Percentiles rank a stretch among this genome's conserved stretches.
Evolutionary conservation across 2,329 filamentous ascomycete species (phyloP).

Genomic region (Colletotrichum sublineola): DNA sequence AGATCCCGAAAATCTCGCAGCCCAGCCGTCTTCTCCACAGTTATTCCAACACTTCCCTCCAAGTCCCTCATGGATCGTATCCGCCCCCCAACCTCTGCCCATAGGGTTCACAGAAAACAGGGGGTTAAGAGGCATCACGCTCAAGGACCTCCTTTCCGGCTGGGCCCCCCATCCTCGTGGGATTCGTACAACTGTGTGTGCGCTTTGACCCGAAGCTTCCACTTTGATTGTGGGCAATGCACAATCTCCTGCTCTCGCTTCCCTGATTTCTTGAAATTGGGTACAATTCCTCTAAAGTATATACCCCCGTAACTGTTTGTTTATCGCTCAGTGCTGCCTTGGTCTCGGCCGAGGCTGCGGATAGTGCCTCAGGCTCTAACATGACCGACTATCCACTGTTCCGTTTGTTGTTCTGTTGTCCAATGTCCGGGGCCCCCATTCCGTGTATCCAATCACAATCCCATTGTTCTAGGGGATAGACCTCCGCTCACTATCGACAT

Average conservation of each 20-base stretch:
- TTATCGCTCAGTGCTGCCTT: constrained; percentile 17
- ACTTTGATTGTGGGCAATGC: constrained; percentile 4
- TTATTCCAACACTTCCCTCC: not conserved
- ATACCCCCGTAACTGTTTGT: constrained; percentile 1
- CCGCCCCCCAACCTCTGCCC: not conserved
- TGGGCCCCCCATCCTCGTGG: not conserved
- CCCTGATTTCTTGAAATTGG: constrained; percentile 3
- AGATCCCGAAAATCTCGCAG: constrained; percentile 23
- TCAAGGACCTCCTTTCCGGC: not conserved
- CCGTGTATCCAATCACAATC: not conserved
- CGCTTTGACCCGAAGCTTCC: not conserved
- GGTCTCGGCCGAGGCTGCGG: not conserved
- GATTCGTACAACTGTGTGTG: too few relatives aligned
- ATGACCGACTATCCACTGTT: not conserved
- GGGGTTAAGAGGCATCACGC: not conserved
- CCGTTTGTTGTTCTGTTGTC: not conserved
- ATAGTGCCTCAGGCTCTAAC: not conserved
- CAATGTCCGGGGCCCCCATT: constrained; percentile 8
- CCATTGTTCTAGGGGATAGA: constrained; percentile 2
- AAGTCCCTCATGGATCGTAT: not conserved
- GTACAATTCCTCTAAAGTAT: not conserved
- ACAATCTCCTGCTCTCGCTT: constrained; percentile 20
- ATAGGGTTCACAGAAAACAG: not conserved
- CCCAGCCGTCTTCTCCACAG: constrained; percentile 6
- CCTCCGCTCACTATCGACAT: not conserved